Percentiles rank a stretch among this genome's conserved stretches.
These are phyloP conservation scores for Quercus variabilis DNA, from an alignment of 306 rosid genomes.

Conservation along the genomic window DNA sequence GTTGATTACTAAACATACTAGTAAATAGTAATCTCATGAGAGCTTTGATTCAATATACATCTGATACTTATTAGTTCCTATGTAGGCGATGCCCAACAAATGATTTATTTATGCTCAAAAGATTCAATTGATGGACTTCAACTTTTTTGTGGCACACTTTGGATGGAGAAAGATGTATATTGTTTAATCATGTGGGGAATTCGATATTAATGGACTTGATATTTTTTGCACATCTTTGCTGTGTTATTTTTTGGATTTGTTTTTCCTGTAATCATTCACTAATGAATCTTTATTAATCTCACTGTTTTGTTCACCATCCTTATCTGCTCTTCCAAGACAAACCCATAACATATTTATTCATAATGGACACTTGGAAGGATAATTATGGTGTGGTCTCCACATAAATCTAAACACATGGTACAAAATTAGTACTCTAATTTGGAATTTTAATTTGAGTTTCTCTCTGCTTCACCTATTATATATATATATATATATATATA, in stretches of 20 bases:
- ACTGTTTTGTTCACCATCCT: background rate
- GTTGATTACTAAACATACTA: background rate
- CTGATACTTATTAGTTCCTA: background rate
- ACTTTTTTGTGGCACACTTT: background rate
- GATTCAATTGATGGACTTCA: too few species aligned
- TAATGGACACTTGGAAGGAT: too few species aligned
- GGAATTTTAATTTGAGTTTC: too few species aligned
- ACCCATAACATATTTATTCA: too few species aligned
- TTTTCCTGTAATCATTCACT: background rate
- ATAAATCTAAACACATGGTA: too few species aligned
- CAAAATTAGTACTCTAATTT: too few species aligned
- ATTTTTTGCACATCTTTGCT: background rate
- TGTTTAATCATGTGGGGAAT: background rate
- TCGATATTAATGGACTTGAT: background rate
- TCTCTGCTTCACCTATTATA: too few species aligned
- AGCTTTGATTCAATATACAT: background rate
- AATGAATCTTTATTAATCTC: conserved; percentile 6
- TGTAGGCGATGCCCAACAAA: background rate
- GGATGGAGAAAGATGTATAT: background rate
- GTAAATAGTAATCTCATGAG: background rate
- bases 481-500: too few species aligned
- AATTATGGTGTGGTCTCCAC: too few species aligned
- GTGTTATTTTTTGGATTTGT: background rate
- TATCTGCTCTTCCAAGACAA: too few species aligned
- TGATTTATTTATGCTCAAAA: too few species aligned